Conservation (phyloP, 2,329 filamentous ascomycete genomes). For the Colletotrichum cuscutae region DNA sequence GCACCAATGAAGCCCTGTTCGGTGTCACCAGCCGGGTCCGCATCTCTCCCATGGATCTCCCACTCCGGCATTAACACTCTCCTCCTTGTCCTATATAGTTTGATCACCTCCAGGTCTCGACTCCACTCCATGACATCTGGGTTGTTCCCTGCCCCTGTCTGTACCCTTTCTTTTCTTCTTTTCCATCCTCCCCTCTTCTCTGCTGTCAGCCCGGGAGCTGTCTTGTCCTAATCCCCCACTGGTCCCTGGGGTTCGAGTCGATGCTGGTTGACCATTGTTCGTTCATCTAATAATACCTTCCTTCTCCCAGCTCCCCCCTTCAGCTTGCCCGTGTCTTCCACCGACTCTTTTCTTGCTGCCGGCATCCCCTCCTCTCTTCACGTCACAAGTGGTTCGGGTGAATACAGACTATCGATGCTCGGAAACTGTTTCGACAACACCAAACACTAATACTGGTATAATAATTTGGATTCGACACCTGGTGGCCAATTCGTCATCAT, state of each 20-base stretch:
- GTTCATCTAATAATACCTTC: constrained; percentile 15
- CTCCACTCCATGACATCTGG: constrained; percentile 24
- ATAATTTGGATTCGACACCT: background rate
- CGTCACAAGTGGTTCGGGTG: constrained; percentile 14
- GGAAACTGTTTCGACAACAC: background rate
- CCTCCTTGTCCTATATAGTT: constrained; percentile 34
- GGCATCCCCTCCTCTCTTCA: constrained; percentile 13
- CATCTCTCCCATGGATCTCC: constrained; percentile 14
- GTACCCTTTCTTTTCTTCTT: constrained; percentile 11
- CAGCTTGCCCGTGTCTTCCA: background rate
- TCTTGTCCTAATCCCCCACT: constrained; percentile 26
- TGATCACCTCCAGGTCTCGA: constrained; percentile 27
- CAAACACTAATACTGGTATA: background rate
- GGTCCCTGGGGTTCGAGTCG: constrained; percentile 22
- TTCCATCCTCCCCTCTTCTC: constrained; percentile 10
- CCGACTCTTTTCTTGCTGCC: constrained; percentile 10
- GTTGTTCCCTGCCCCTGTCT: constrained; percentile 28
- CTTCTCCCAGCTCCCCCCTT: background rate
- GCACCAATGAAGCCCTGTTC: constrained; percentile 20
- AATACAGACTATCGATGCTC: background rate
- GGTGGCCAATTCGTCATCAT: background rate
- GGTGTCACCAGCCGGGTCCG: constrained; percentile 18
- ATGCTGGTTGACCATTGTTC: constrained; percentile 9
- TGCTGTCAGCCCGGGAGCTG: constrained; percentile 25
- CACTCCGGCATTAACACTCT: constrained; percentile 25